phyloP scores from a whole-genome alignment of 805 yeast genomes.

The Blastobotrys chiropterorum region DNA sequence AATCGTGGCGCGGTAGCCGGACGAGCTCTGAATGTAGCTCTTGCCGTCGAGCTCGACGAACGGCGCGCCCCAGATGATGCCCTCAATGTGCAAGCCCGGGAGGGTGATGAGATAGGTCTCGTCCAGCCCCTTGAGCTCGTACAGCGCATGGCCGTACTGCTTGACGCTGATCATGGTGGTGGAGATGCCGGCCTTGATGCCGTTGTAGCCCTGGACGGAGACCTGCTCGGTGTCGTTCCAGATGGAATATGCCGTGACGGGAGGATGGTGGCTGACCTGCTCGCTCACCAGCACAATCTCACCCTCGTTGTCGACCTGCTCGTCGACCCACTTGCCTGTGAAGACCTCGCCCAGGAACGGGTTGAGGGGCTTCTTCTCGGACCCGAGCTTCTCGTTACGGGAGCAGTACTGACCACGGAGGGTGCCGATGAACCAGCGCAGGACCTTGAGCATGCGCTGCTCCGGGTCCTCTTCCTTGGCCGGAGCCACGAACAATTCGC shows the following conservation, averaged over 20 bases:
- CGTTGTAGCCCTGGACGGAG: constrained; percentile 80
- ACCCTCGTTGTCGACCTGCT: constrained; percentile 50
- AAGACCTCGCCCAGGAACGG: constrained; percentile 95
- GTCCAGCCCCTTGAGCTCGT: constrained; percentile 39
- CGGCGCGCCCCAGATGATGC: constrained; percentile 84
- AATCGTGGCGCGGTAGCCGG: constrained; percentile 65
- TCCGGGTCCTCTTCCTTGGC: constrained; percentile 38
- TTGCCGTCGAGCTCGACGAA: constrained; percentile 91
- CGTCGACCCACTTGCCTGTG: constrained; percentile 82
- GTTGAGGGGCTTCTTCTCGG: constrained; percentile 94
- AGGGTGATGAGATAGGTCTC: constrained; percentile 72
- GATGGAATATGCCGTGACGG: constrained; percentile 88
- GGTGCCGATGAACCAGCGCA: constrained; percentile 87
- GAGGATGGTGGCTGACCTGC: constrained; percentile 97
- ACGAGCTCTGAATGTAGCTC: constrained; percentile 74
- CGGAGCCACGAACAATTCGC: constrained; percentile 75
- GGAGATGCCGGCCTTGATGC: constrained; percentile 77
- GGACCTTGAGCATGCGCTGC: constrained; percentile 72
- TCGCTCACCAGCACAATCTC: constrained; percentile 78
- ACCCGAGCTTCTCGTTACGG: constrained; percentile 85
- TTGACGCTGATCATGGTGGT: constrained; percentile 73
- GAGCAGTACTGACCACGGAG: constrained; percentile 90
- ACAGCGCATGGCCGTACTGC: constrained; percentile 86
- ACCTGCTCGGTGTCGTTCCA: constrained; percentile 65
- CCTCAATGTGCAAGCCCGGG: constrained; percentile 94